These are phyloP conservation scores for Aspergillus bombycis DNA, from an alignment of 2,329 filamentous ascomycete genomes.

Conservation along the genomic window DNA sequence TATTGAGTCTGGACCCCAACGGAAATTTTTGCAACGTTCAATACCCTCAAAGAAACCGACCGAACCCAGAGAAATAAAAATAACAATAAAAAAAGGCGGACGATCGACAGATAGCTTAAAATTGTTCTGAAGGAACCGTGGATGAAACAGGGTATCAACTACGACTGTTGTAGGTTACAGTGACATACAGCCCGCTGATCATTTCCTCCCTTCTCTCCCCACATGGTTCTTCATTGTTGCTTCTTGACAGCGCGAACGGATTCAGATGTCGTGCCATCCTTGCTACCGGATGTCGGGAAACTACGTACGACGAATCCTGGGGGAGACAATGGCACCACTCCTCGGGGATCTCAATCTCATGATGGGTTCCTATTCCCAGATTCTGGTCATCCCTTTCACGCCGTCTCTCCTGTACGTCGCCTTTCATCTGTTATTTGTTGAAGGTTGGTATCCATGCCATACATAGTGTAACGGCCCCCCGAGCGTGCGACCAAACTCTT, in stretches of 20 bases:
- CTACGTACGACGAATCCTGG: no score
- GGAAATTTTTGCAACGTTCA: conserved; percentile 2
- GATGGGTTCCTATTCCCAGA: no score
- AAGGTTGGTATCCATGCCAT: background rate
- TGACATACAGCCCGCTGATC: conserved; percentile 9
- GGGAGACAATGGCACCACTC: no score
- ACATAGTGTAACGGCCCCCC: conserved; percentile 5
- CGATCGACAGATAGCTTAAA: conserved; percentile 21
- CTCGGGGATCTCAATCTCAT: background rate
- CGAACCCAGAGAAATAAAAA: background rate
- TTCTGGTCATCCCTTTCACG: no score
- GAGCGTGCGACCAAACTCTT: background rate
- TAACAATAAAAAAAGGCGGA: conserved; percentile 10
- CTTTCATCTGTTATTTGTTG: no score
- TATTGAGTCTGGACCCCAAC: background rate
- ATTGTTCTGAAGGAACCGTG: conserved; percentile 8
- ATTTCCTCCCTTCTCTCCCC: background rate
- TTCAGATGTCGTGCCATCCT: background rate
- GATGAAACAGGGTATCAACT: background rate
- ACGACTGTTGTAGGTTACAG: conserved; percentile 6
- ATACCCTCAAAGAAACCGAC: background rate
- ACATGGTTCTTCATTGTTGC: conserved; percentile 4
- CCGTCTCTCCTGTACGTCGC: no score
- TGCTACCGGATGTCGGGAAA: background rate
- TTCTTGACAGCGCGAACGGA: background rate